Evolutionary conservation across 495 filamentous ascomycete species (phyloP).

Genomic region (Viridothelium virens): DNA sequence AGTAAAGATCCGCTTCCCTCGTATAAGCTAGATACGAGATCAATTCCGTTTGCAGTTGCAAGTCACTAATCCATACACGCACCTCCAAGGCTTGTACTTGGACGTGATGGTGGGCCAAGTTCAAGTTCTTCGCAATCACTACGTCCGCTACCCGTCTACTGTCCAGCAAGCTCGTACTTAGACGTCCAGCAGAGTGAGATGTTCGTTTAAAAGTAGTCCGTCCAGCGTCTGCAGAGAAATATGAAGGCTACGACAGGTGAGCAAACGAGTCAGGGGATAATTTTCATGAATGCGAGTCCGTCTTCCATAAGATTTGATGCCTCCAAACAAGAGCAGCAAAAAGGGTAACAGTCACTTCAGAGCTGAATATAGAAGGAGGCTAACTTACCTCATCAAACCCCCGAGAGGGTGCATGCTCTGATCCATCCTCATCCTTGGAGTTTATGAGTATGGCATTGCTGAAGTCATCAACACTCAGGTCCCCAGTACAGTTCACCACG

Average conservation of each 20-base stretch:
- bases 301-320: not conserved
- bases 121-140: constrained; percentile 71
- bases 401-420: constrained; percentile 9
- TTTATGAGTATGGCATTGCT: constrained; percentile 55
- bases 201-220: constrained; percentile 12
- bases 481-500: constrained; percentile 61
- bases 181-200: constrained; percentile 22
- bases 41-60: not conserved
- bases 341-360: constrained; percentile 8
- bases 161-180: constrained; percentile 33
- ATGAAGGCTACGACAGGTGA: constrained; percentile 19
- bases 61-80: constrained; percentile 6
- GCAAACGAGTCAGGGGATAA: constrained; percentile 13
- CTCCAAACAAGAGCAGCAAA: not conserved
- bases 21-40: constrained; percentile 54
- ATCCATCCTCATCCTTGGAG: not conserved
- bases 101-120: constrained; percentile 58
- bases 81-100: constrained; percentile 82
- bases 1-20: constrained; percentile 67
- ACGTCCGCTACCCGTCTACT: constrained; percentile 61
- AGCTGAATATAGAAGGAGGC: not conserved
- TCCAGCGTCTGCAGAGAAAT: not conserved
- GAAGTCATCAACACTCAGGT: constrained; percentile 74
- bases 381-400: not conserved
- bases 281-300: too few relatives aligned